Conservation (phyloP, 345 rosid species). For the Linum usitatissimum region DNA sequence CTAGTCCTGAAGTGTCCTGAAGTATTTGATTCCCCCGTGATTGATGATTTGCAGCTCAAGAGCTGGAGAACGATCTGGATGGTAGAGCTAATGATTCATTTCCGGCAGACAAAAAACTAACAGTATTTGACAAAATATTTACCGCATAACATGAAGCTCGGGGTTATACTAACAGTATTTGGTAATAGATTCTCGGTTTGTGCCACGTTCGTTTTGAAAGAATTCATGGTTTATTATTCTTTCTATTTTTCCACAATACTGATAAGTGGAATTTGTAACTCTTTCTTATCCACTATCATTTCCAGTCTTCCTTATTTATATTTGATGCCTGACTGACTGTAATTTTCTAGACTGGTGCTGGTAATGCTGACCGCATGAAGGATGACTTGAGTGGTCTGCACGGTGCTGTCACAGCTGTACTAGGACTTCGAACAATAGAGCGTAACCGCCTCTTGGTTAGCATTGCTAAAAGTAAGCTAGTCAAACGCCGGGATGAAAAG, state of each 20-base stretch:
- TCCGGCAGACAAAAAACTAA: conserved; percentile 70
- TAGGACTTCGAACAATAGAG: conserved; percentile 88
- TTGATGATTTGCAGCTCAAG: conserved; percentile 62
- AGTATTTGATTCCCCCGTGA: background rate
- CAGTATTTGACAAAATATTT: conserved; percentile 72
- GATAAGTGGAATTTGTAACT: background rate
- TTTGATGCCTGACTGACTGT: conserved; percentile 16
- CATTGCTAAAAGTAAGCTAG: conserved; percentile 80
- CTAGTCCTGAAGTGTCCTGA: background rate
- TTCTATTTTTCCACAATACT: background rate
- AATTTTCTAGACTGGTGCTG: conserved; percentile 65
- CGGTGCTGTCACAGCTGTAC: conserved; percentile 86
- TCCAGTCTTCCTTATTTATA: conserved; percentile 3
- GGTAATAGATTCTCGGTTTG: conserved; percentile 32
- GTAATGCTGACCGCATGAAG: conserved; percentile 80
- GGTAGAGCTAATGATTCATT: conserved; percentile 60
- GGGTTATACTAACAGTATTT: conserved; percentile 77
- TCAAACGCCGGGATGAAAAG: conserved; percentile 76
- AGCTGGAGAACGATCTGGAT: conserved; percentile 87
- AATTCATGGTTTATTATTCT: background rate
- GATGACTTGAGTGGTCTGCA: conserved; percentile 93
- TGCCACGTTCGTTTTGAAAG: background rate
- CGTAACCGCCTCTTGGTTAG: conserved; percentile 83
- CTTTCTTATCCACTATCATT: background rate
- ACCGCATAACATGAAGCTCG: conserved; percentile 90